phyloP scores from a whole-genome alignment of 345 rosid species.

The Limnanthes douglasii region DNA sequence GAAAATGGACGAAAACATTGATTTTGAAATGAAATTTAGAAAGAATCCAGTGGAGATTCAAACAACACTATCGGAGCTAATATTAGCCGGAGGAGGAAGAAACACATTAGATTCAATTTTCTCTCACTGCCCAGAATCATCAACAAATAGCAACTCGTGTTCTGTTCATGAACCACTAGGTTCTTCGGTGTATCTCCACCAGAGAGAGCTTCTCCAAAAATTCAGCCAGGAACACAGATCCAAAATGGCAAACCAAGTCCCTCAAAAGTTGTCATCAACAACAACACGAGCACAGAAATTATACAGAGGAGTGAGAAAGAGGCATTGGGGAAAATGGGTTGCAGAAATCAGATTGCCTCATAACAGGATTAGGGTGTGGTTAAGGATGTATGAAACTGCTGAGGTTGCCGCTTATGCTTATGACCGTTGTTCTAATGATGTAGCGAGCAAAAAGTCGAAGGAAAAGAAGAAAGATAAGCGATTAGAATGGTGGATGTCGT shows the following conservation, averaged over 20 bases:
- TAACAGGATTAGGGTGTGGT: constrained; percentile 62
- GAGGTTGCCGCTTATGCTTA: constrained; percentile 72
- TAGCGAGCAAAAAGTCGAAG: no score
- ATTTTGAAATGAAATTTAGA: no score
- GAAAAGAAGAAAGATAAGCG: no score
- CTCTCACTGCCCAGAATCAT: constrained; percentile 22
- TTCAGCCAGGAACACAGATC: constrained; percentile 27
- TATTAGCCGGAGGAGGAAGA: constrained; percentile 38
- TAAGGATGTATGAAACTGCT: constrained; percentile 57
- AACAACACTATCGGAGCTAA: constrained; percentile 40
- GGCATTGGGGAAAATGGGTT: constrained; percentile 85
- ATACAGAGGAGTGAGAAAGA: constrained; percentile 74
- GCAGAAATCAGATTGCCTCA: constrained; percentile 70
- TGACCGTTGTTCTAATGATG: no score
- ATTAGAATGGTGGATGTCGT: no score
- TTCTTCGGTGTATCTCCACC: constrained; percentile 50
- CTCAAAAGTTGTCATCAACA: constrained; percentile 13
- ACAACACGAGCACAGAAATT: constrained; percentile 18
- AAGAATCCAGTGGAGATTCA: no score
- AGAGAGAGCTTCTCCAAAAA: constrained; percentile 46
- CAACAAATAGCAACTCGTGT: constrained; percentile 1
- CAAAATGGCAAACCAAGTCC: constrained; percentile 2
- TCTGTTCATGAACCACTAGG: constrained; percentile 28
- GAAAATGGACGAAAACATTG: no score
- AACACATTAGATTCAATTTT: constrained; percentile 51